Evolutionary conservation across 2,329 filamentous ascomycete species (phyloP).

Genomic region (Orbilia ellipsospora): DNA sequence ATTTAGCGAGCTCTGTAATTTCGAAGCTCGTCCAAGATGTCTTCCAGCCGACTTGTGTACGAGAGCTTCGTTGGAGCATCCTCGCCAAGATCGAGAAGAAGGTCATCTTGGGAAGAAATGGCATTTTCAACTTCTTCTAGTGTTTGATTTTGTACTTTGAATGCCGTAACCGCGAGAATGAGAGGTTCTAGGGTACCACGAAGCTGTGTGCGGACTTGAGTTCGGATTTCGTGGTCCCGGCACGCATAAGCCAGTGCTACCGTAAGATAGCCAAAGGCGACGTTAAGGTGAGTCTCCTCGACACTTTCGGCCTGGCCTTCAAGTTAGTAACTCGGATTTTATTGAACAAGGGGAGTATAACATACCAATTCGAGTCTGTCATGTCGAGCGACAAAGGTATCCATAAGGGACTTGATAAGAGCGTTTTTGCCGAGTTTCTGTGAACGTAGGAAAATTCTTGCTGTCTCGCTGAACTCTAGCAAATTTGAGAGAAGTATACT

Average conservation of each 20-base stretch:
- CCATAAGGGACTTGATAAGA: slow-evolving; percentile 39
- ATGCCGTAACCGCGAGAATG: slow-evolving; percentile 70
- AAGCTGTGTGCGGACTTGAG: slow-evolving; percentile 63
- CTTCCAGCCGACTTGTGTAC: slow-evolving; percentile 41
- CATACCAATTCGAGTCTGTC: slow-evolving; percentile 45
- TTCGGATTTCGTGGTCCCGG: slow-evolving; percentile 65
- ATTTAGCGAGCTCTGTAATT: slow-evolving; percentile 23
- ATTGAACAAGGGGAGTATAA: not conserved
- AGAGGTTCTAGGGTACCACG: slow-evolving; percentile 66
- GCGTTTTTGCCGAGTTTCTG: slow-evolving; percentile 10
- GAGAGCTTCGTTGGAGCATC: slow-evolving; percentile 22
- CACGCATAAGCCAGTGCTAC: slow-evolving; percentile 73
- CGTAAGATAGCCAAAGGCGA: slow-evolving; percentile 74
- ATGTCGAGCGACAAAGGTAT: slow-evolving; percentile 31
- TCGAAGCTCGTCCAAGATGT: slow-evolving; percentile 32
- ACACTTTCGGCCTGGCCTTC: slow-evolving; percentile 62
- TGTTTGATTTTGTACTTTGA: slow-evolving; percentile 60
- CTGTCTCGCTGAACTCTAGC: slow-evolving; percentile 47
- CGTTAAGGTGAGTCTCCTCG: slow-evolving; percentile 70
- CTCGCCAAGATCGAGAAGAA: slow-evolving; percentile 36
- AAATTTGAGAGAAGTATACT: slow-evolving; percentile 44
- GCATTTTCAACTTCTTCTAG: slow-evolving; percentile 40
- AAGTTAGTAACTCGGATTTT: slow-evolving; percentile 15
- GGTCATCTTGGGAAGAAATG: slow-evolving; percentile 19
- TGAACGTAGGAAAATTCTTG: slow-evolving; percentile 26